Evolutionary conservation across 495 filamentous ascomycete genomes (phyloP), one percentile per base, ranked within the genome.

Genomic region (Daldinia caldariorum): DNA sequence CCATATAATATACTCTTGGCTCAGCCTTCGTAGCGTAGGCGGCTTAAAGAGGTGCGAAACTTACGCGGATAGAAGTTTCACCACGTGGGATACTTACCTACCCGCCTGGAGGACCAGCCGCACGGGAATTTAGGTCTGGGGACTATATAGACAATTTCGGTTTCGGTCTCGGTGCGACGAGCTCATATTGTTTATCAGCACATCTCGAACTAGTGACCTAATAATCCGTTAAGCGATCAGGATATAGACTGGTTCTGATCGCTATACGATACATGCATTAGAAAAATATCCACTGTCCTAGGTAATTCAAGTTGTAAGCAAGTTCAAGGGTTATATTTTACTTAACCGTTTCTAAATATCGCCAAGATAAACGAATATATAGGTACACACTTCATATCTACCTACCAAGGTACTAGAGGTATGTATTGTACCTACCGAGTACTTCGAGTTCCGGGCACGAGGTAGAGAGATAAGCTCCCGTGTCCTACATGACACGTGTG

Each of bases 401-500:
- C 16, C 13, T 61, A 50, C 22, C n/a, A 43, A 13, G 35, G 32
- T 18, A 22, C 6, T 34, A 31, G 43, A 50, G 65, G 51, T 57
- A 49, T 63, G 32, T 56, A 50, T 22, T n/a, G n/a, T 45, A 45
- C 18, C n/a, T 70, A 70, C 67, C 67, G 67, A 61, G 56, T 34
- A 14, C 56, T 47, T 70, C 57, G 61, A 58, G 57, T 66, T 63
- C 45, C 51, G 58, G 68, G 68, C 58, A 54, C 68, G 39, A 53
- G 6, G 22, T 32, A 26, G 18, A 53, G 26, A 71, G 58, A 63
- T 9, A 71, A 71, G 66, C 63, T 71, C 54, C 63, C 69, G 63
- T 56, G 60, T 64, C 64, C 65, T 72, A 64, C 45, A 59, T 29
- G 69, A 64, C 69, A 72, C 69, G 69, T 72, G 69, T 67, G 69